Evolutionary conservation across 179 eudicot species (phyloP), one percentile per base, ranked within the genome.

Genomic region (Spinacia oleracea): DNA sequence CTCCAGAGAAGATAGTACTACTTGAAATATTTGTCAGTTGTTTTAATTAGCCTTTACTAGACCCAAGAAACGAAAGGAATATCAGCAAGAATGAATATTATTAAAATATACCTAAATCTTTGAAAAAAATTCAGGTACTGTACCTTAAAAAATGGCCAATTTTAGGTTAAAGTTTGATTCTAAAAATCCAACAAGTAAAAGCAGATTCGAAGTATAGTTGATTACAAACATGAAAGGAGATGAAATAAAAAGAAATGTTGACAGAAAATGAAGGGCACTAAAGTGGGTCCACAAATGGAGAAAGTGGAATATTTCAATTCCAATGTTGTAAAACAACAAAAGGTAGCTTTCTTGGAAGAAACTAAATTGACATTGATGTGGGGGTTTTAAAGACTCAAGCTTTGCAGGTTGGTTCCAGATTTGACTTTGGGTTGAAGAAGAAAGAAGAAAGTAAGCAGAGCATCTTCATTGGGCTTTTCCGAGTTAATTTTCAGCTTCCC

Each of bases 261-360:
- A 16, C 12, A 16, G 29, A 27, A 2, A 70, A 48, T 46, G 40
- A 70, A 50, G 32, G 73, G 73, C 8, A 43, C 25, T 14, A 14
- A 70, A 70, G 73, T 70, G 73, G 73, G 53, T 14, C 73, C 53
- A 45, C 1, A 9, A n/a, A 9, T 25, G 32, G 16, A 70, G 21
- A 25, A 70, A 46, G 73, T 70, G 51, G 72, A 68, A 68, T 64
- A 38, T 68, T 38, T 68, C 6, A 6, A 38, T 68, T 38, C 42
- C 6, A 6, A 64, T 14, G n/a, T 64, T 64, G 70, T 66, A 66
- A 8, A 66, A 12, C 6, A 12, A 66, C 45, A 43, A 42, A 42
- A 70, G 73, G 20, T 70, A 12, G 10, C 34, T 69, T 43, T 45
- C 34, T 53, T 4, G 73, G 21, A 70, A 70, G 73, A 69, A 23